A percentile compares a stretch with the other conserved stretches of the same genome.
Conservation (phyloP, 305 asterid genomes). For the Salvia sclarea region DNA sequence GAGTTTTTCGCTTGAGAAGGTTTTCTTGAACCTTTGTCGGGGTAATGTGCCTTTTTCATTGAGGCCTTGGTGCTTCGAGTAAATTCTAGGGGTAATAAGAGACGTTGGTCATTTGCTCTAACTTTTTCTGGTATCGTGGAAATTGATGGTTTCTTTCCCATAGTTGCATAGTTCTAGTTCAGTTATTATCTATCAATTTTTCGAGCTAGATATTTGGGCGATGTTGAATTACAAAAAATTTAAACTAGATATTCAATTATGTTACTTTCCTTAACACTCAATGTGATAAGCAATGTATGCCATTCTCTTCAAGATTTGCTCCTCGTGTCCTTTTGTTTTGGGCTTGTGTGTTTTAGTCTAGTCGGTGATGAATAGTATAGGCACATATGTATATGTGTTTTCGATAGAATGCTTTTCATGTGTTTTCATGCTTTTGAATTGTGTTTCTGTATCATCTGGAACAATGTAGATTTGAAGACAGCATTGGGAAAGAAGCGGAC, state of each 20-base stretch:
- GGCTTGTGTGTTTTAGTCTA: neutral
- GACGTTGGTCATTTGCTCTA: neutral
- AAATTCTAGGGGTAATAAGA: neutral
- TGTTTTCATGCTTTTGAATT: slow-evolving; percentile 2
- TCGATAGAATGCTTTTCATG: neutral
- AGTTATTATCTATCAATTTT: neutral
- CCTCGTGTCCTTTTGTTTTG: neutral
- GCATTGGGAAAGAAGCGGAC: slow-evolving; percentile 83
- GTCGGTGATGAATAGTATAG: neutral
- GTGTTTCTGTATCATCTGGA: slow-evolving; percentile 27
- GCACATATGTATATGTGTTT: neutral
- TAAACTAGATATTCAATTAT: neutral
- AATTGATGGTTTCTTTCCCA: neutral
- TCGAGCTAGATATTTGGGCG: neutral
- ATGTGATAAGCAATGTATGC: neutral
- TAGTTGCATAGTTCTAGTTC: neutral
- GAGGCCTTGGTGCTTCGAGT: neutral
- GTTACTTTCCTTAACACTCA: neutral
- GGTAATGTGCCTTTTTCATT: neutral
- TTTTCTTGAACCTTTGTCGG: neutral
- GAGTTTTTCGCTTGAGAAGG: neutral
- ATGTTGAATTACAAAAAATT: neutral
- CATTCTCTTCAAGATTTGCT: neutral
- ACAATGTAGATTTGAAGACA: slow-evolving; percentile 66
- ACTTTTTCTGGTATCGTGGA: neutral